Evolutionary conservation across 1,139 yeast species (phyloP), one percentile per base, ranked within the genome.

Genomic region (Pichia sp.): DNA sequence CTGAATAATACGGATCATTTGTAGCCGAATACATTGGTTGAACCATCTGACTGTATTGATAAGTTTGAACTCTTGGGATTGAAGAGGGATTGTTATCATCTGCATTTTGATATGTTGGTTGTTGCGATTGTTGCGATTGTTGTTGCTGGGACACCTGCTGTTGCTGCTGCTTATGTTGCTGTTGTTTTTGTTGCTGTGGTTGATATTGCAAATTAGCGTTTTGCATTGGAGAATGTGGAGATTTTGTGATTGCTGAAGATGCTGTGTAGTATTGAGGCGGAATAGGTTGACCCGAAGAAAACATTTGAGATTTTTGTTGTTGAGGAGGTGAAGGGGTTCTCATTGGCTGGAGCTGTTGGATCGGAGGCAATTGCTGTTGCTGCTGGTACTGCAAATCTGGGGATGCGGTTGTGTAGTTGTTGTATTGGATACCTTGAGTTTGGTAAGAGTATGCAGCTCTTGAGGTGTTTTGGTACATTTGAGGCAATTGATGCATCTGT

Each of bases 321-420:
- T 8, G 21, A 7, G 40, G 14, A 10, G 40, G 40, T 27, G 40
- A 38, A 18, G 40, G 40, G 9, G 40, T 27, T 14, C 40, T 38
- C 10, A 27, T 11, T 38, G 21, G 40, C 15, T 32, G 34, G 14
- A 34, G 6, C n/a, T 41, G 40, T 43, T 38, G 48, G 30, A 34
- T 44, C 33, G 40, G 33, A 24, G 40, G 40, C 21, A 38, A 38
- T 27, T 38, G 40, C 24, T 27, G 42, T n/a, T 41, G 45, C 17
- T 40, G 55, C 14, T 45, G 52, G 18, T 31, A 38, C 15, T 30
- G 30, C n/a, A 28, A 14, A 20, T 42, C 39, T 3, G 17, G 30
- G 8, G 14, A 9, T 14, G 30, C 17, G 4, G 39, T 19, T 5
- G 39, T 21, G 7, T 20, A 24, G 15, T 38, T 24, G 21, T 38